Percentiles rank a stretch among this genome's conserved stretches.
Evolutionary conservation across 345 rosid species (phyloP).

Genomic region (Trapa incisa): DNA sequence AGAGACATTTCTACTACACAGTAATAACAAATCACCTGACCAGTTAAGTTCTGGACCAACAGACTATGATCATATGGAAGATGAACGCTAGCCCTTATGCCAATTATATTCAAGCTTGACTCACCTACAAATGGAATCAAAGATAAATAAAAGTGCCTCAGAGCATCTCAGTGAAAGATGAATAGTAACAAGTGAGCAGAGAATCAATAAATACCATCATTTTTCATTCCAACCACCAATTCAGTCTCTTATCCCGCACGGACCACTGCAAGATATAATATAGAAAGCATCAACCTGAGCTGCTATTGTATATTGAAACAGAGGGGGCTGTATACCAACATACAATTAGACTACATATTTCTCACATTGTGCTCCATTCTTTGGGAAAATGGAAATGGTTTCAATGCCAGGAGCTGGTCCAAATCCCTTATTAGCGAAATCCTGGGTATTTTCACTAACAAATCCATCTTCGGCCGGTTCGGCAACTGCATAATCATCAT

Average conservation of each 20-base stretch:
- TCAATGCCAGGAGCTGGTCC: conserved; percentile 58
- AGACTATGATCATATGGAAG: conserved; percentile 56
- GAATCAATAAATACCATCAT: conserved; percentile 43
- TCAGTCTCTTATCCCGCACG: conserved; percentile 72
- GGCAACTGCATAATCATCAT: conserved; percentile 30
- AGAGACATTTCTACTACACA: background rate
- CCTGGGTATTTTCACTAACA: conserved; percentile 48
- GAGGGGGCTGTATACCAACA: background rate
- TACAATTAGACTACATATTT: background rate
- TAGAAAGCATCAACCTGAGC: background rate
- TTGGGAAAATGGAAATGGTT: conserved; percentile 61
- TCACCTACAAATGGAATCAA: conserved; percentile 35
- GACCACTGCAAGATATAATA: conserved; percentile 36
- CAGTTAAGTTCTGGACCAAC: conserved; percentile 74
- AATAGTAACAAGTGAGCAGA: background rate
- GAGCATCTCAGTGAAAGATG: conserved; percentile 1
- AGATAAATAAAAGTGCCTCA: background rate
- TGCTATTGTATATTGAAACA: background rate
- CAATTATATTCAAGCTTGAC: conserved; percentile 43
- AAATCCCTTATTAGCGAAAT: conserved; percentile 33
- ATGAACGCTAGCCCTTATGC: conserved; percentile 69
- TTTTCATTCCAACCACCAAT: conserved; percentile 72
- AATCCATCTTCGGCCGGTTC: conserved; percentile 53
- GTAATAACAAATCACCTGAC: conserved; percentile 37
- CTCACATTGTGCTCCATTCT: conserved; percentile 58